Percentiles rank a stretch among this genome's conserved stretches.
phyloP scores from a whole-genome alignment of 768 basidiomycete species.

The Collybiopsis confluens region DNA sequence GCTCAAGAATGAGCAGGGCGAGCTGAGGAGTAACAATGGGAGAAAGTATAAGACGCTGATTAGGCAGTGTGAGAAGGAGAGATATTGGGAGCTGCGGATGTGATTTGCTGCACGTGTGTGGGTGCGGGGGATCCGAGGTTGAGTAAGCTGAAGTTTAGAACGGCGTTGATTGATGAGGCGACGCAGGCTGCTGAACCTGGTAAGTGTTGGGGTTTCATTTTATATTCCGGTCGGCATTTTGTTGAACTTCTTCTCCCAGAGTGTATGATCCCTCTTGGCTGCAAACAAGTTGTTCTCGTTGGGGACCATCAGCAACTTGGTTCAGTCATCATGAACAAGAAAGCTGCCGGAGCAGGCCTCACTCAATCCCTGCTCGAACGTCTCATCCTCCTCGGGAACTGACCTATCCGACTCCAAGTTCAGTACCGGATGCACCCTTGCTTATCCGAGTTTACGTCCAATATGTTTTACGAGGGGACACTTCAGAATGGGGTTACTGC shows the following conservation, averaged over 20 bases:
- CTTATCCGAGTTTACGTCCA: slow-evolving; percentile 97
- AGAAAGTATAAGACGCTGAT: slow-evolving; percentile 97
- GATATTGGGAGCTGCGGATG: slow-evolving; percentile 91
- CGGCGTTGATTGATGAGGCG: slow-evolving; percentile 97
- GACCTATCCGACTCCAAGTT: slow-evolving; percentile 97
- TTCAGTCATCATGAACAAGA: slow-evolving; percentile 99
- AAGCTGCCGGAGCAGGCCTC: slow-evolving; percentile 96
- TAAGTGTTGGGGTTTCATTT: slow-evolving; percentile 29
- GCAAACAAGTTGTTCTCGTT: slow-evolving; percentile 97
- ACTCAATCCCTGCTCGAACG: slow-evolving; percentile 99
- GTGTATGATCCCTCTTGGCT: slow-evolving; percentile 99
- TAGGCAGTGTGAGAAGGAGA: slow-evolving; percentile 95
- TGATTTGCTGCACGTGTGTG: slow-evolving; percentile 98
- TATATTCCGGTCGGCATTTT: slow-evolving; percentile 3
- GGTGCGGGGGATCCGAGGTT: slow-evolving; percentile 95
- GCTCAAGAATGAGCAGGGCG: slow-evolving; percentile 96
- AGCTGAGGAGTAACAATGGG: slow-evolving; percentile 94
- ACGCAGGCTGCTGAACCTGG: slow-evolving; percentile 98
- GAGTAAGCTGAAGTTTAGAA: slow-evolving; percentile 97
- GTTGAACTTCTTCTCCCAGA: slow-evolving; percentile 48
- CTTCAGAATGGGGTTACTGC: slow-evolving; percentile 99
- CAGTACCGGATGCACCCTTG: slow-evolving; percentile 99
- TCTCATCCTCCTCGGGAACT: slow-evolving; percentile 89
- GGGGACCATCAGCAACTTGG: slow-evolving; percentile 98
- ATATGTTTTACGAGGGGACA: slow-evolving; percentile 99